Conservation (phyloP, 2,329 filamentous ascomycete genomes). For the Trichoderma sp. region DNA sequence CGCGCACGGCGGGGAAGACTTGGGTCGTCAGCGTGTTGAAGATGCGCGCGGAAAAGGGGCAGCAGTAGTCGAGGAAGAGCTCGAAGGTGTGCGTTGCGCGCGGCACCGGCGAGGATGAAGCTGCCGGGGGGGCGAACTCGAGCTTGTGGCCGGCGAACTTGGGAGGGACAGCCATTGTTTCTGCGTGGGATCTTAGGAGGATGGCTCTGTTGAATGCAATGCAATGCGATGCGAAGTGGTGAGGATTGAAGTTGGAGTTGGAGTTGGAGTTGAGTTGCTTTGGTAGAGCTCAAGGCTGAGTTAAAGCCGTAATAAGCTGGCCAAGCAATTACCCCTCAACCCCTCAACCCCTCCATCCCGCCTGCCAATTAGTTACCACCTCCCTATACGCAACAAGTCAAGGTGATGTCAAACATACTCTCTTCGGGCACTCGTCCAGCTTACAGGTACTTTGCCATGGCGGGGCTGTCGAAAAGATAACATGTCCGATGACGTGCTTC, state of each 20-base stretch:
- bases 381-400: background rate
- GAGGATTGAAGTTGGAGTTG: slow-evolving; percentile 21
- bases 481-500: slow-evolving; percentile 8
- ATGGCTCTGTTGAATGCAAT: background rate
- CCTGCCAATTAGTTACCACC: background rate
- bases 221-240: background rate
- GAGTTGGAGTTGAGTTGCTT: slow-evolving; percentile 20
- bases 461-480: background rate
- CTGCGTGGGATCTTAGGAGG: background rate
- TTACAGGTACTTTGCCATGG: too few relatives aligned
- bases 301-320: background rate
- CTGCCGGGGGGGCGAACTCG: slow-evolving; percentile 40
- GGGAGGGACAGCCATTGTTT: slow-evolving; percentile 68
- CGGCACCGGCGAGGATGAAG: slow-evolving; percentile 34
- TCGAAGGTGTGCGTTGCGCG: slow-evolving; percentile 58
- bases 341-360: background rate
- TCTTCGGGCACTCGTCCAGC: background rate
- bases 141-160: slow-evolving; percentile 74
- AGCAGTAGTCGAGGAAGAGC: slow-evolving; percentile 84
- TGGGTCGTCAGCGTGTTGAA: slow-evolving; percentile 58
- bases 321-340: background rate
- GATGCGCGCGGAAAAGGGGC: slow-evolving; percentile 65
- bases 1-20: slow-evolving; percentile 62
- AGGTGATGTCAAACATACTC: background rate
- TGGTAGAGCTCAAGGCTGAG: background rate